Base-by-base conservation (phyloP, 371 early-diverging fungal genomes). In the Mortierella sp. region DNA sequence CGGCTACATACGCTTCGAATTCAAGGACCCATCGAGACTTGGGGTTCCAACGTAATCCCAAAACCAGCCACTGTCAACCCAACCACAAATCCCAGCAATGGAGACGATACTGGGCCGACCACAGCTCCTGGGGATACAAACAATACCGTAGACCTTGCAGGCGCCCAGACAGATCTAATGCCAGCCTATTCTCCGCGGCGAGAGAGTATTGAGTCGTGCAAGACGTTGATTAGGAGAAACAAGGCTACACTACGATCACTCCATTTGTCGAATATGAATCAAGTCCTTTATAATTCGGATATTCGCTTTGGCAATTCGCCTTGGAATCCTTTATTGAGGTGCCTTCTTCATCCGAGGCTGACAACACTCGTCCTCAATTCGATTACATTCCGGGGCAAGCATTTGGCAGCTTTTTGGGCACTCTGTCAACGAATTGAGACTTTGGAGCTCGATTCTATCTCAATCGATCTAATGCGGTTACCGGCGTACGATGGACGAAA, bases 401-500 rank as follows among this genome's bases (percentile, higher is more conserved):
- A 66, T 57, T 18, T 60, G 48, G 29, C 44, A 23, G 30, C 65
- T 18, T 60, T 72, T 19, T 72, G 72, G 72, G 57, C 55, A 18
- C 45, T 58, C 23, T 62, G 67, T 46, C 52, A 56, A 15, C 26
- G 66, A 23, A 46, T 72, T 1, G 72, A 72, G 46, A 50, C 15
- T 0, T 28, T 72, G 26, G 28, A n/a, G 18, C 15, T 72, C n/a
- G 63, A 58, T 12, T 25, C 46, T 16, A 57, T 61, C 16, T 4
- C 16, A 4, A 29, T 72, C n/a, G 59, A 66, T 7, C 37, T 62
- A 37, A 3, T 37, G 37, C 37, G 37, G 9, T 37, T 37, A 37
- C 37, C 37, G 3, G 37, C 37, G 37, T 37, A 37, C 9, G 37
- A 37, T 37, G 37, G 37, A 37, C 37, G 37, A 37, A 37, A 37